These are phyloP conservation scores for Microthyrium microscopicum DNA, from an alignment of 2,329 filamentous ascomycete species.

Conservation along the genomic window DNA sequence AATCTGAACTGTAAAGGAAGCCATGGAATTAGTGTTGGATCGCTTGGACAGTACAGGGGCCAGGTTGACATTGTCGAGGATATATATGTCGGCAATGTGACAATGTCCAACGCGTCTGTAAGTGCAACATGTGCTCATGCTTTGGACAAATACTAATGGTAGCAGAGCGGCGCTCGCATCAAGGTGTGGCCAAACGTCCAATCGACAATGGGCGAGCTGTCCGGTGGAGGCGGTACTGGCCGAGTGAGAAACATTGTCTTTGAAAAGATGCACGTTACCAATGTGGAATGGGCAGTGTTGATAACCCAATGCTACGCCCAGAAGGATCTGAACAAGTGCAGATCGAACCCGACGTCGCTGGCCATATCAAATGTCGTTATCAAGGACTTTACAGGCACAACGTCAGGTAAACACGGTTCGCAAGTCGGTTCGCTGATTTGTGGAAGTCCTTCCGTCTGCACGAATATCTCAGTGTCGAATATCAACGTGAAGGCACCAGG, in stretches of 20 bases:
- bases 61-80: constrained; percentile 49
- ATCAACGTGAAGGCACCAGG: constrained; percentile 1
- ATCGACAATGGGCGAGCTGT: constrained; percentile 26
- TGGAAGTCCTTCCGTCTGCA: not conserved
- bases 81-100: constrained; percentile 17
- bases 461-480: constrained; percentile 3
- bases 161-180: constrained; percentile 47
- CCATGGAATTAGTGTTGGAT: constrained; percentile 52
- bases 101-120: constrained; percentile 24
- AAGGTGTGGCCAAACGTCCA: constrained; percentile 47
- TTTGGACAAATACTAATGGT: constrained; percentile 17
- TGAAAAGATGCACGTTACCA: constrained; percentile 37
- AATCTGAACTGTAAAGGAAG: constrained; percentile 48
- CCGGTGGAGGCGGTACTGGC: constrained; percentile 40
- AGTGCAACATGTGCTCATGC: constrained; percentile 10
- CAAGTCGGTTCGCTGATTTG: constrained; percentile 2
- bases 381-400: not conserved
- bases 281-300: constrained; percentile 44
- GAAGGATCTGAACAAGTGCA: constrained; percentile 38
- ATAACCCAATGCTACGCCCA: constrained; percentile 45
- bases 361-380: constrained; percentile 19
- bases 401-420: constrained; percentile 2
- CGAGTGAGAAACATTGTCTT: constrained; percentile 47
- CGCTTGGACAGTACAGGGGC: constrained; percentile 45
- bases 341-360: constrained; percentile 33